Conservation (phyloP, 306 rosid genomes). For the Argentina anserina region DNA sequence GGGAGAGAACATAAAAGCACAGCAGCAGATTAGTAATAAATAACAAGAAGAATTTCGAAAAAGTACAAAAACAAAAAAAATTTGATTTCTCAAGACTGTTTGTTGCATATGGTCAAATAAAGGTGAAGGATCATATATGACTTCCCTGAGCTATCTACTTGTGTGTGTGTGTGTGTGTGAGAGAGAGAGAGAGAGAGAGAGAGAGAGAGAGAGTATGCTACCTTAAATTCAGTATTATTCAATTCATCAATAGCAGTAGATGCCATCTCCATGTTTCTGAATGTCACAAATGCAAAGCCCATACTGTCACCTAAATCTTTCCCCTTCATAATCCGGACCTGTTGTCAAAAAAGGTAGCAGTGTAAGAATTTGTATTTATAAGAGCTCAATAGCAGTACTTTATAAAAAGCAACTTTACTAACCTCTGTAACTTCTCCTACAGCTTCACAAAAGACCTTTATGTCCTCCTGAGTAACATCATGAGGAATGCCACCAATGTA, state of each 20-base stretch:
- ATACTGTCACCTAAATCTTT: conserved; percentile 71
- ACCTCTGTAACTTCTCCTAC: conserved; percentile 88
- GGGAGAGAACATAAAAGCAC: conserved; percentile 12
- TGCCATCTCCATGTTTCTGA: conserved; percentile 71
- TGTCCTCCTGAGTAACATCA: conserved; percentile 62
- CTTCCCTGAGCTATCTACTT: not conserved
- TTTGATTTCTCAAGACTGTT: not conserved
- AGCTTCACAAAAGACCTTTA: conserved; percentile 63
- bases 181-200: too few relatives aligned
- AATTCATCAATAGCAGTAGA: conserved; percentile 80
- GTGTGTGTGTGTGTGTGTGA: too few relatives aligned
- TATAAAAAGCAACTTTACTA: conserved; percentile 22
- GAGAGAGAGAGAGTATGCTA: conserved; percentile 21
- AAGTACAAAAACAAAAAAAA: not conserved
- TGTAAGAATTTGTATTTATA: conserved; percentile 12
- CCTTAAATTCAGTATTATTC: conserved; percentile 77
- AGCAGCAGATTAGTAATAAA: conserved; percentile 2
- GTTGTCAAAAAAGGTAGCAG: conserved; percentile 31
- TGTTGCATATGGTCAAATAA: not conserved
- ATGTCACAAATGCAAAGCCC: conserved; percentile 90
- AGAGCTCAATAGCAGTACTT: conserved; percentile 6
- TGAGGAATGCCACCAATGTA: conserved; percentile 87
- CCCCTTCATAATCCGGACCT: conserved; percentile 92
- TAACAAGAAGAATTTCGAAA: conserved; percentile 1
- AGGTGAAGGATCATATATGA: not conserved